A percentile compares a stretch with the other conserved stretches of the same genome.
phyloP scores from a whole-genome alignment of 1,139 yeast species.

The Yamadazyma pseudoaaseri region DNA sequence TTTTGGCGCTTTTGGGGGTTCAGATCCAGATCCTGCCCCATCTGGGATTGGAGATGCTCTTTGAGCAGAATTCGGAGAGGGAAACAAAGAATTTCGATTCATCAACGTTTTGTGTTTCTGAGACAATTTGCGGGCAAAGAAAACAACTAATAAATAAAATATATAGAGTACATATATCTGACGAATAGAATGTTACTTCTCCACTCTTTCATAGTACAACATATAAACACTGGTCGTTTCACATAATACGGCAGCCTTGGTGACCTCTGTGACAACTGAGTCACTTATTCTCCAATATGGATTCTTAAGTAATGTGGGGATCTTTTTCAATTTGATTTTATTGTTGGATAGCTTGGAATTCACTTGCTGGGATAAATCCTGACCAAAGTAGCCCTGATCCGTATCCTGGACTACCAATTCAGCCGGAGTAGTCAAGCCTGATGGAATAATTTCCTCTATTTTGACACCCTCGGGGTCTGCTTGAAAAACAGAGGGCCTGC shows the following conservation, averaged over 20 bases:
- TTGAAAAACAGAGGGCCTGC: slow-evolving; percentile 44
- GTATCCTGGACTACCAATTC: slow-evolving; percentile 40
- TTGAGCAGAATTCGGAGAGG: slow-evolving; percentile 43
- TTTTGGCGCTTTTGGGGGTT: slow-evolving; percentile 7
- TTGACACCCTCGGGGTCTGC: slow-evolving; percentile 37
- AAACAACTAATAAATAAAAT: no score
- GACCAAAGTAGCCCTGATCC: slow-evolving; percentile 23
- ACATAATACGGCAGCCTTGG: slow-evolving; percentile 56
- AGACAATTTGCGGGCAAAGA: no score
- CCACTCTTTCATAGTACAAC: slow-evolving; percentile 71
- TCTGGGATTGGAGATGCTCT: no score
- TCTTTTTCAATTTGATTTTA: slow-evolving; percentile 43
- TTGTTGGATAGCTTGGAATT: slow-evolving; percentile 11
- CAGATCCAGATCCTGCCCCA: not conserved
- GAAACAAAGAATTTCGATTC: slow-evolving; percentile 23
- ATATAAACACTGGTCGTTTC: slow-evolving; percentile 79
- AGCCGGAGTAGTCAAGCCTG: slow-evolving; percentile 45
- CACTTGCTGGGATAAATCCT: slow-evolving; percentile 15
- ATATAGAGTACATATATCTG: no score
- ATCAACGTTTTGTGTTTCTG: slow-evolving; percentile 2
- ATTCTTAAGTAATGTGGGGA: slow-evolving; percentile 51
- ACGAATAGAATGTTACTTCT: slow-evolving; percentile 15
- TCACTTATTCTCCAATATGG: slow-evolving; percentile 92
- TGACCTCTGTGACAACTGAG: slow-evolving; percentile 62
- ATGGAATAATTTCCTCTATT: slow-evolving; percentile 39